phyloP scores from a whole-genome alignment of 768 basidiomycete species.

The Lepiota venenata region DNA sequence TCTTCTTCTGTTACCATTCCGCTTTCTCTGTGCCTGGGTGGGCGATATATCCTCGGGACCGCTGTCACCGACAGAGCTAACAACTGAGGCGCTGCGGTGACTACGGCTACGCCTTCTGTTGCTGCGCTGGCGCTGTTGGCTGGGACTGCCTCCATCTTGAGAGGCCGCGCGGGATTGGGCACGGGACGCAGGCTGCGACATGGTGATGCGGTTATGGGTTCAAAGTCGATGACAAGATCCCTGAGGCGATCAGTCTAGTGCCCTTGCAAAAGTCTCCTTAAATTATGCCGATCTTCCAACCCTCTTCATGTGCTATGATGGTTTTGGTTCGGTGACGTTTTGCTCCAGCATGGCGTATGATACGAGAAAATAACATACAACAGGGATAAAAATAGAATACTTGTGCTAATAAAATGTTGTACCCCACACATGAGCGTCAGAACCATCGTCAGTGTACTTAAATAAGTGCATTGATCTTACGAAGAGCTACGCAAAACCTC shows the following conservation, averaged over 20 bases:
- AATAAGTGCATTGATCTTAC: no score
- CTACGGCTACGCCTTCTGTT: conserved; percentile 17
- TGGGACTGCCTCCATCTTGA: conserved; percentile 1
- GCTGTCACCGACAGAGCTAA: conserved; percentile 5
- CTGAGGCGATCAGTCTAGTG: no score
- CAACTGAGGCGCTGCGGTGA: conserved; percentile 11
- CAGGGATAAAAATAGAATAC: no score
- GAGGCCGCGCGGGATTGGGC: conserved; percentile 5
- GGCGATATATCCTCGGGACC: background rate
- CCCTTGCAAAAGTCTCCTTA: background rate
- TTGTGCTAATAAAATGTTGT: no score
- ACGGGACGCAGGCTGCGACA: conserved; percentile 11
- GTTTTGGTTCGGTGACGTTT: no score
- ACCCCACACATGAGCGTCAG: no score
- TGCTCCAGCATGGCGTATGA: no score
- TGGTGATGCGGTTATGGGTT: background rate
- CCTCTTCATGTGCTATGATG: no score
- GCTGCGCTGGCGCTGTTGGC: conserved; percentile 3
- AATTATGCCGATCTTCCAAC: background rate
- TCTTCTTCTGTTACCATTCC: conserved; percentile 12
- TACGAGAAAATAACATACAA: no score
- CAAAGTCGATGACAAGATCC: no score
- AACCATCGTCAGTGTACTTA: no score
- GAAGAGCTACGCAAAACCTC: no score
- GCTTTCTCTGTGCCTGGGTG: background rate